Evolutionary conservation across 2,329 filamentous ascomycete species (phyloP).

Genomic region (Alternaria arbusti): DNA sequence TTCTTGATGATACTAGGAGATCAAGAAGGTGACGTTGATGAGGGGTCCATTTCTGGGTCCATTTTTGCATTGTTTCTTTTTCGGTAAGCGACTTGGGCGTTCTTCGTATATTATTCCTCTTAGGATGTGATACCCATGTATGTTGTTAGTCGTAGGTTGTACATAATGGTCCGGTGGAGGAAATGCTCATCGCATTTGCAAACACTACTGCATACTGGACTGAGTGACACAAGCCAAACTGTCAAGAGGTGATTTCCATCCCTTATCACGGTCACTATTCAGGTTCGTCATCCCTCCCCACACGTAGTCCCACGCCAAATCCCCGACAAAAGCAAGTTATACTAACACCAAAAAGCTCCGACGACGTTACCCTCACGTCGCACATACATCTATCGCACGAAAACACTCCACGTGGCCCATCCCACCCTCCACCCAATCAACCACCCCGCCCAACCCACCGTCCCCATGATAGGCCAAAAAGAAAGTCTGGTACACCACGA

Average conservation of each 20-base stretch:
- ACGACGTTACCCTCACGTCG: neutral
- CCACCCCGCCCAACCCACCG: neutral
- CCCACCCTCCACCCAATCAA: neutral
- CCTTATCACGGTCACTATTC: neutral
- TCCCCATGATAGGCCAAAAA: neutral
- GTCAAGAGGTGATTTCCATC: neutral
- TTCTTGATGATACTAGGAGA: conserved; percentile 16
- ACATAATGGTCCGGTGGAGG: neutral
- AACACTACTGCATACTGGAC: neutral
- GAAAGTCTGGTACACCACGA: neutral
- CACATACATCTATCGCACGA: neutral
- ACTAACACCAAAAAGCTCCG: neutral
- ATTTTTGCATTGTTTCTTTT: conserved; percentile 14
- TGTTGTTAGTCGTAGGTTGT: neutral
- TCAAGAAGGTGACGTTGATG: conserved; percentile 2
- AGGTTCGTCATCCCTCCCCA: neutral
- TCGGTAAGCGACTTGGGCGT: neutral
- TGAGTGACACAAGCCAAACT: neutral
- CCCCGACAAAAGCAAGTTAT: neutral
- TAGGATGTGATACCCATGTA: conserved; percentile 26
- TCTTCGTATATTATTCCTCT: conserved; percentile 2
- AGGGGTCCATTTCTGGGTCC: neutral
- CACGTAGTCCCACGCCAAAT: neutral
- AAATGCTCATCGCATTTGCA: neutral
- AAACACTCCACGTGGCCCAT: neutral